phyloP scores from a whole-genome alignment of 768 basidiomycete genomes.

The Nidularia sp. region DNA sequence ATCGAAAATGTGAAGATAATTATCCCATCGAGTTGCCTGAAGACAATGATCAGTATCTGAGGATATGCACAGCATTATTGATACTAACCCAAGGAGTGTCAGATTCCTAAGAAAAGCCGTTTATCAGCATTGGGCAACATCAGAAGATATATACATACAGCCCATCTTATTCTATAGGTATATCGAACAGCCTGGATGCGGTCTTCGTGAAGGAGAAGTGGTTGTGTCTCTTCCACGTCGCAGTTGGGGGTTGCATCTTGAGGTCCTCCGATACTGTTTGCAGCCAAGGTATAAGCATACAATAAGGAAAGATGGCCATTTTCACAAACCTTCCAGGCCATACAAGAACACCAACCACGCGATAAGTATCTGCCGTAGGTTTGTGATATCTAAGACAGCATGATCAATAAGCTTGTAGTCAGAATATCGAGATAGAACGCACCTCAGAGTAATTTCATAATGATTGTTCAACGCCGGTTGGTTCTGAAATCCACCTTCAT shows the following conservation, averaged over 20 bases:
- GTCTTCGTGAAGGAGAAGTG: slow-evolving; percentile 61
- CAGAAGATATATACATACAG: slow-evolving; percentile 40
- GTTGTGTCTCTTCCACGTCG: slow-evolving; percentile 31
- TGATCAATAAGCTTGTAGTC: slow-evolving; percentile 2
- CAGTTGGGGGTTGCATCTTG: slow-evolving; percentile 54
- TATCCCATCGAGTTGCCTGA: slow-evolving; percentile 94
- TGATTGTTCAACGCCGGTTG: slow-evolving; percentile 85
- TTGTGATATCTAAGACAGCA: slow-evolving; percentile 65
- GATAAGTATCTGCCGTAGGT: slow-evolving; percentile 62
- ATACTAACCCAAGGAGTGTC: slow-evolving; percentile 72
- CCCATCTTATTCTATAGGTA: slow-evolving; percentile 87
- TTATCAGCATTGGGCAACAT: background rate
- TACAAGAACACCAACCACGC: slow-evolving; percentile 93
- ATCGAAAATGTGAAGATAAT: slow-evolving; percentile 91
- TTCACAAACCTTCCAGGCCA: slow-evolving; percentile 46
- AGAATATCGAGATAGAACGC: slow-evolving; percentile 8
- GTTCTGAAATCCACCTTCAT: slow-evolving; percentile 53
- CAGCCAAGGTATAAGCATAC: background rate
- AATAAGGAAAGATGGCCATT: background rate
- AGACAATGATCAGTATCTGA: slow-evolving; percentile 1
- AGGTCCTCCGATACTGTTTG: slow-evolving; percentile 55
- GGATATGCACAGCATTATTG: background rate
- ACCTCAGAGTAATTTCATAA: slow-evolving; percentile 83
- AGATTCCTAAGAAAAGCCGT: slow-evolving; percentile 53
- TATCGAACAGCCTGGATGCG: slow-evolving; percentile 66